These are phyloP conservation scores for Diaporthe vexans DNA, from an alignment of 2,329 filamentous ascomycete genomes.

Conservation along the genomic window DNA sequence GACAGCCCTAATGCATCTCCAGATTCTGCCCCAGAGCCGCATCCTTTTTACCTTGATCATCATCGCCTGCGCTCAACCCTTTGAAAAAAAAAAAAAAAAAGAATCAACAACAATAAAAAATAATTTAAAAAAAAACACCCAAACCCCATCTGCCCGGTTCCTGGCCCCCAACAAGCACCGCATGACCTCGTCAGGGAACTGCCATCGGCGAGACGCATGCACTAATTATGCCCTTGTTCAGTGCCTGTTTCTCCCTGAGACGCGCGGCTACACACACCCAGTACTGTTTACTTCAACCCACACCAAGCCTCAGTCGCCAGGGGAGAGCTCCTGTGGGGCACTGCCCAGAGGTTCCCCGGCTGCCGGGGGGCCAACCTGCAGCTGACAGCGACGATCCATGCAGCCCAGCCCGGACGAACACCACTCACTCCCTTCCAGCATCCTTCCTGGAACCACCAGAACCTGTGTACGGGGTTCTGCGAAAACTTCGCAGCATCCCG, in stretches of 20 bases:
- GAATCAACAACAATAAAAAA: neutral
- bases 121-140: too few relatives aligned
- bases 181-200: neutral
- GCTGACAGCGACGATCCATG: constrained; percentile 33
- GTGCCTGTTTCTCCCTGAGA: neutral
- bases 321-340: constrained; percentile 29
- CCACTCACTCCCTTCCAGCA: constrained; percentile 12
- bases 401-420: constrained; percentile 31
- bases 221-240: neutral
- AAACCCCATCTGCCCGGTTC: neutral
- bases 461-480: neutral
- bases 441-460: neutral
- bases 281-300: neutral
- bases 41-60: neutral
- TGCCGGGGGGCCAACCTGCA: constrained; percentile 22
- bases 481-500: neutral
- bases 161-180: neutral
- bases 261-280: constrained; percentile 13
- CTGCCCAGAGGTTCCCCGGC: constrained; percentile 25
- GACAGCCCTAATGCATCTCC: constrained; percentile 32
- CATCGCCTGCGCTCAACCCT: neutral
- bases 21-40: constrained; percentile 28
- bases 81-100: neutral
- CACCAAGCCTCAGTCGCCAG: neutral
- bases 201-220: constrained; percentile 4